phyloP scores from a whole-genome alignment of 106 monocot species.

The Triglochin maritima region DNA sequence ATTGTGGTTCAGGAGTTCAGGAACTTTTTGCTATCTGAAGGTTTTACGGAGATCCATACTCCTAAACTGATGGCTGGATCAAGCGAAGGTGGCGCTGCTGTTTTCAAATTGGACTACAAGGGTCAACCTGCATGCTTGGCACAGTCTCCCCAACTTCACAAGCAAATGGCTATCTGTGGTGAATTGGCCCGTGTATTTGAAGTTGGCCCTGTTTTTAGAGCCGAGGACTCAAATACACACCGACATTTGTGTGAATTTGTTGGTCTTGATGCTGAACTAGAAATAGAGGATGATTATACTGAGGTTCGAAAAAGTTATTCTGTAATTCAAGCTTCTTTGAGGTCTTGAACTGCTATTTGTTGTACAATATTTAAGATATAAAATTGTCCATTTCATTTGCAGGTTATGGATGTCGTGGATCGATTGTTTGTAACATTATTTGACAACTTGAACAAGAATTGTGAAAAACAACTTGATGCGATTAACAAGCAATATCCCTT shows the following conservation, averaged over 20 bases:
- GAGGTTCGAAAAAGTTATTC: slow-evolving; percentile 37
- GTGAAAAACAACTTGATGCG: slow-evolving; percentile 66
- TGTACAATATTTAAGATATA: neutral
- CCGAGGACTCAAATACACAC: slow-evolving; percentile 84
- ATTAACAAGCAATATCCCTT: slow-evolving; percentile 80
- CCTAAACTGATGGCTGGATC: slow-evolving; percentile 72
- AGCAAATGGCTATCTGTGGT: slow-evolving; percentile 84
- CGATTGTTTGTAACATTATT: slow-evolving; percentile 77
- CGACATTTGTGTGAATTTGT: slow-evolving; percentile 84
- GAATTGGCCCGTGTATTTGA: slow-evolving; percentile 85
- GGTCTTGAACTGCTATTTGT: neutral
- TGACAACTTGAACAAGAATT: slow-evolving; percentile 74
- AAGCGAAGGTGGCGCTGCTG: slow-evolving; percentile 92
- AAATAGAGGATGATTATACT: slow-evolving; percentile 81
- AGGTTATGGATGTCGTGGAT: slow-evolving; percentile 91
- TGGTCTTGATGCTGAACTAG: slow-evolving; percentile 95
- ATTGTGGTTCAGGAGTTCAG: too few species aligned
- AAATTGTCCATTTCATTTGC: neutral
- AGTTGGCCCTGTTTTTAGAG: slow-evolving; percentile 82
- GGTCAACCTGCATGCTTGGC: slow-evolving; percentile 87
- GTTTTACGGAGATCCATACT: slow-evolving; percentile 58
- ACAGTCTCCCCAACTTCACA: slow-evolving; percentile 82
- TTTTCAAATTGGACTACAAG: slow-evolving; percentile 83
- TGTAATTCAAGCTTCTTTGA: neutral
- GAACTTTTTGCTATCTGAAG: slow-evolving; percentile 13